Percentiles rank a stretch among this genome's conserved stretches.
These are phyloP conservation scores for Pachysandra terminalis DNA, from an alignment of 164 flowering plant species.

Conservation along the genomic window DNA sequence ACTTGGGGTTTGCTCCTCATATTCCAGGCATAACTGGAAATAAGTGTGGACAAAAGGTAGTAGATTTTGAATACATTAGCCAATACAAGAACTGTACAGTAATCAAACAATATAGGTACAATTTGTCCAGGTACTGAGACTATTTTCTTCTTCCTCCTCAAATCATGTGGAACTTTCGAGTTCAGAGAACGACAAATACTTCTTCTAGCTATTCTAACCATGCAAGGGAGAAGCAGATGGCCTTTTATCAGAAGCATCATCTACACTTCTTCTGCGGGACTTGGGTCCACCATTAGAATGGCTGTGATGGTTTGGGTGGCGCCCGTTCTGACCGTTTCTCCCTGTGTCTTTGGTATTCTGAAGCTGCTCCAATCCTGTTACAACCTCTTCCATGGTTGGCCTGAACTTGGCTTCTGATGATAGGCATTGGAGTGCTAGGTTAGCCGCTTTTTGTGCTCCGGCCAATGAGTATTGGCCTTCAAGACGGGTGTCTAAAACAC, in stretches of 20 bases:
- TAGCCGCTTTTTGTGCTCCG: conserved; percentile 42
- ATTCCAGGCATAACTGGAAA: background rate
- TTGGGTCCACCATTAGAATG: conserved; percentile 18
- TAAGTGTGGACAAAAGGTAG: background rate
- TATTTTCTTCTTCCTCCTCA: background rate
- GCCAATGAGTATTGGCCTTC: conserved; percentile 56
- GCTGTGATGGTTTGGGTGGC: conserved; percentile 3
- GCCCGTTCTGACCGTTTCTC: conserved; percentile 13
- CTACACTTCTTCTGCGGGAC: conserved; percentile 15
- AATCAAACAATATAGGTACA: conserved; percentile 14
- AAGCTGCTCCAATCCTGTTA: conserved; percentile 51
- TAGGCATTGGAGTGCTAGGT: conserved; percentile 63
- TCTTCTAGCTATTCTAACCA: background rate
- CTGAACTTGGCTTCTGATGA: conserved; percentile 52
- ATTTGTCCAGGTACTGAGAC: background rate
- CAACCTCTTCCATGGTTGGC: conserved; percentile 67
- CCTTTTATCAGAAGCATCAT: conserved; percentile 33
- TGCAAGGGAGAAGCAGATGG: conserved; percentile 41
- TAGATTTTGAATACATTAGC: conserved; percentile 3
- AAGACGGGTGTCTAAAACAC: conserved; percentile 58
- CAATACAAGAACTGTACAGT: too few species aligned
- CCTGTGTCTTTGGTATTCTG: conserved; percentile 33
- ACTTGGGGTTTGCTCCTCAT: background rate
- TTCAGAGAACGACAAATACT: too few species aligned
- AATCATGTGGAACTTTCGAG: background rate